Evolutionary conservation across 2,329 filamentous ascomycete genomes (phyloP).

Genomic region (Pseudogymnoascus verrucosus): DNA sequence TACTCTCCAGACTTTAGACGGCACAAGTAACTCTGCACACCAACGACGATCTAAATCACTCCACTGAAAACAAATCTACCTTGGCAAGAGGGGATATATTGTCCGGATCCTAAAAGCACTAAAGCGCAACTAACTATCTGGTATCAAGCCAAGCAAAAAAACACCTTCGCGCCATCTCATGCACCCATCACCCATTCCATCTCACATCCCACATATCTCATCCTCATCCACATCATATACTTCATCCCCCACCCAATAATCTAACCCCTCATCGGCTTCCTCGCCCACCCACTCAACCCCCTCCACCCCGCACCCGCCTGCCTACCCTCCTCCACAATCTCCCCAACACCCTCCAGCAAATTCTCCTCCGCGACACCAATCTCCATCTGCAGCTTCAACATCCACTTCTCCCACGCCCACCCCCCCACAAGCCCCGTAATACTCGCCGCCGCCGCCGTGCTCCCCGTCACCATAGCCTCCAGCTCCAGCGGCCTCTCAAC

Average conservation of each 20-base stretch:
- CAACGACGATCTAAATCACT: background rate
- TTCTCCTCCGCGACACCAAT: conserved; percentile 63
- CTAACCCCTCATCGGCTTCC: conserved; percentile 41
- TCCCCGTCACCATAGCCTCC: conserved; percentile 58
- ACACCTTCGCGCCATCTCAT: background rate
- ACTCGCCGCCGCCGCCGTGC: conserved; percentile 62
- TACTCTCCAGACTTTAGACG: background rate
- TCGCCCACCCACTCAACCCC: conserved; percentile 54
- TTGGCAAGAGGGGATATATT: background rate
- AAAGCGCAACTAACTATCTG: background rate
- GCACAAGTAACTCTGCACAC: background rate
- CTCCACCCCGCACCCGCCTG: conserved; percentile 51
- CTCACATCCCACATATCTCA: background rate
- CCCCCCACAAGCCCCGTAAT: conserved; percentile 76
- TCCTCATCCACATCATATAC: conserved; percentile 4
- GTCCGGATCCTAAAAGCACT: background rate
- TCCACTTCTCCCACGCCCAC: conserved; percentile 95
- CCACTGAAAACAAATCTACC: background rate
- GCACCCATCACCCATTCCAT: background rate
- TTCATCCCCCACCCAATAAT: background rate
- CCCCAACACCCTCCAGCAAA: conserved; percentile 51
- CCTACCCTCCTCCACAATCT: conserved; percentile 56
- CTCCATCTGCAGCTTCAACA: conserved; percentile 80
- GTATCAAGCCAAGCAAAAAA: conserved; percentile 1
- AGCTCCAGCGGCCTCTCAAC: conserved; percentile 42